These are phyloP conservation scores for Sideroxylon spinosum DNA, from an alignment of 179 eudicot species.

Conservation along the genomic window DNA sequence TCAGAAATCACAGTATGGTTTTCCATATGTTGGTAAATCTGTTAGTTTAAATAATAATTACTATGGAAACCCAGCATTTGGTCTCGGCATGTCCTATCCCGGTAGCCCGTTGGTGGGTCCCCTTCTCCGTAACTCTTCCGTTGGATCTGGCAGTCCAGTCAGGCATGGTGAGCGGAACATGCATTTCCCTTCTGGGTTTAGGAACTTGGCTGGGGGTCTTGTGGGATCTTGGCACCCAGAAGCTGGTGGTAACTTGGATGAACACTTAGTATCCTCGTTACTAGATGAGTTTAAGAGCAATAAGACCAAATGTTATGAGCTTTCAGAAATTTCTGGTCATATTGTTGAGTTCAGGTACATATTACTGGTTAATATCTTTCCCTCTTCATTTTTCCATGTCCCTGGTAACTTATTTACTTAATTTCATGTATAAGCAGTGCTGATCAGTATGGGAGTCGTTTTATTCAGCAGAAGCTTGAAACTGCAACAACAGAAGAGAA, in stretches of 20 bases:
- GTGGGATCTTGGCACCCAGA: conserved; percentile 74
- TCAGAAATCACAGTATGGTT: conserved; percentile 62
- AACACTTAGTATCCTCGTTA: conserved; percentile 60
- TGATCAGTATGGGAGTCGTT: conserved; percentile 91
- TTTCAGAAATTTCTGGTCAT: conserved; percentile 72
- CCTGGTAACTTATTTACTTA: neutral
- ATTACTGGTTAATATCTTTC: neutral
- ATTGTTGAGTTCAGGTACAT: conserved; percentile 75
- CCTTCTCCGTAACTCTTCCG: conserved; percentile 55
- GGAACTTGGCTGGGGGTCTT: conserved; percentile 55
- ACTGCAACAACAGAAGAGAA: conserved; percentile 76
- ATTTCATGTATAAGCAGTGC: conserved; percentile 46
- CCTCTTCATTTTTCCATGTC: neutral
- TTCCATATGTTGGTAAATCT: conserved; percentile 46
- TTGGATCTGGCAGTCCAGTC: conserved; percentile 61
- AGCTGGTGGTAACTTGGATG: conserved; percentile 52
- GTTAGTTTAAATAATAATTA: conserved; percentile 56
- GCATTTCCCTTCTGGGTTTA: conserved; percentile 63
- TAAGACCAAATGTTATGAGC: conserved; percentile 77
- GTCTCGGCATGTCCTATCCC: conserved; percentile 54
- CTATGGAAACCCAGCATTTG: conserved; percentile 53
- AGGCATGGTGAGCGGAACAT: conserved; percentile 60
- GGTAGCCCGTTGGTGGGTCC: conserved; percentile 54
- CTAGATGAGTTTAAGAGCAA: conserved; percentile 82
- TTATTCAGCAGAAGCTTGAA: conserved; percentile 89